These are phyloP conservation scores for Aspergillus latus DNA, from an alignment of 2,329 filamentous ascomycete genomes.

Conservation along the genomic window DNA sequence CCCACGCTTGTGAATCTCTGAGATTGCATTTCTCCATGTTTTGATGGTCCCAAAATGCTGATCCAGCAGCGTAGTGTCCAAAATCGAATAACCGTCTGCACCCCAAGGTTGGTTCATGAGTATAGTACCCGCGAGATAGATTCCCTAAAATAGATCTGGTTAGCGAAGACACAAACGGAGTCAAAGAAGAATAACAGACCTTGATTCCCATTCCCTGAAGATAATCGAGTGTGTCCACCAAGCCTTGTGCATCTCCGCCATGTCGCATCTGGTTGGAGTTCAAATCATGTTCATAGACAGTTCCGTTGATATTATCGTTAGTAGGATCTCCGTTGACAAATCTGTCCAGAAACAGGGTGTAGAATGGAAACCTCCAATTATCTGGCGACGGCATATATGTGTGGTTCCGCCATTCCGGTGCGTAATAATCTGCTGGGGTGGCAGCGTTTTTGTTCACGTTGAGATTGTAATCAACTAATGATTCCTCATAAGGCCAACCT, in stretches of 20 bases:
- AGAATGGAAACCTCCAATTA: constrained; percentile 66
- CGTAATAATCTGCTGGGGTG: constrained; percentile 57
- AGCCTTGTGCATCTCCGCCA: constrained; percentile 59
- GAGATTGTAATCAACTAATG: constrained; percentile 57
- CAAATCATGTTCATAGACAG: constrained; percentile 60
- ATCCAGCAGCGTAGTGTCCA: constrained; percentile 64
- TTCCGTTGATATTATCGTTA: constrained; percentile 64
- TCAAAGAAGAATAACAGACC: constrained; percentile 32
- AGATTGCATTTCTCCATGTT: constrained; percentile 58
- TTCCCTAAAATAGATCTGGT: constrained; percentile 40
- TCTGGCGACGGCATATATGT: constrained; percentile 54
- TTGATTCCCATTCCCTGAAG: constrained; percentile 64
- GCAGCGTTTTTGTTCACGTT: constrained; percentile 59
- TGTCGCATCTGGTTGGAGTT: constrained; percentile 63
- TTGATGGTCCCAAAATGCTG: constrained; percentile 62
- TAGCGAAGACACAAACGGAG: not conserved
- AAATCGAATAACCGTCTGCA: constrained; percentile 59
- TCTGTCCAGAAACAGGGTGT: constrained; percentile 63
- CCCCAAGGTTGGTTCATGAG: constrained; percentile 67
- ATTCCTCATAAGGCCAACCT: constrained; percentile 51
- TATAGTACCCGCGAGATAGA: constrained; percentile 64
- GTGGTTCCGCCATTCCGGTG: constrained; percentile 50
- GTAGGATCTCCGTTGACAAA: constrained; percentile 65
- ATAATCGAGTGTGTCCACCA: constrained; percentile 64
- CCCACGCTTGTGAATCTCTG: constrained; percentile 59